Evolutionary conservation across 2,329 filamentous ascomycete genomes (phyloP), one percentile per base, ranked within the genome.

Genomic region (Botrytis paeoniae): DNA sequence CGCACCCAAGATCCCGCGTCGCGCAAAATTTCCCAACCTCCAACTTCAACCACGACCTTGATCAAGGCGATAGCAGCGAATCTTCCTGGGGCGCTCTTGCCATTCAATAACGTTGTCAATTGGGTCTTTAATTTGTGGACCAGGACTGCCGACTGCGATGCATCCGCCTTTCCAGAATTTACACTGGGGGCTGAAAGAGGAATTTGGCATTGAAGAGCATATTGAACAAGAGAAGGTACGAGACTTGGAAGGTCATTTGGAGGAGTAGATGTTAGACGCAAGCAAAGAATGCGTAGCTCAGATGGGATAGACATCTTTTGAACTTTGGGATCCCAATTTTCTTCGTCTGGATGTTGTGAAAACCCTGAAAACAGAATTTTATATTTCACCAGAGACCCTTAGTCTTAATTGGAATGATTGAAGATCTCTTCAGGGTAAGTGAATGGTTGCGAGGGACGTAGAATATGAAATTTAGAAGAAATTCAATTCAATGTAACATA

Each of bases 51-150:
- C 7, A 91, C 85, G 6, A 92, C 89, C 83, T 98, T 98, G 81
- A 94, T 88, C 66, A 98, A 83, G 25, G 92, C 90, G 61, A 93
- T 89, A 10, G 91, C 94, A 29, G 91, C 88, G 84, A 95, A 97
- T 78, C 93, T 89, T 61, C 91, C 93, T 78, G 94, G 89, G 3
- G 89, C 81, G 65, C 85, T 93, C 73, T 91, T 91, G 72, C 95
- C 94, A 80, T 93, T 92, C 48, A 98, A 84, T 22, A 98, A 85
- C 20, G 92, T 90, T 1, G 89, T 91, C 74, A 97, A 85, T 70
- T 93, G 90, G 7, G 92, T 93, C 80, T 92, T 93, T 78, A 97
- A 86, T 81, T 93, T 95, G 82, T 97, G 93, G 1, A 96, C 87
- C 32, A 94, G 87, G n/a, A 92, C 85, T 0, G 90, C 83, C 61